phyloP scores from a whole-genome alignment of 495 filamentous ascomycete genomes.

The Xylaria scruposa region DNA sequence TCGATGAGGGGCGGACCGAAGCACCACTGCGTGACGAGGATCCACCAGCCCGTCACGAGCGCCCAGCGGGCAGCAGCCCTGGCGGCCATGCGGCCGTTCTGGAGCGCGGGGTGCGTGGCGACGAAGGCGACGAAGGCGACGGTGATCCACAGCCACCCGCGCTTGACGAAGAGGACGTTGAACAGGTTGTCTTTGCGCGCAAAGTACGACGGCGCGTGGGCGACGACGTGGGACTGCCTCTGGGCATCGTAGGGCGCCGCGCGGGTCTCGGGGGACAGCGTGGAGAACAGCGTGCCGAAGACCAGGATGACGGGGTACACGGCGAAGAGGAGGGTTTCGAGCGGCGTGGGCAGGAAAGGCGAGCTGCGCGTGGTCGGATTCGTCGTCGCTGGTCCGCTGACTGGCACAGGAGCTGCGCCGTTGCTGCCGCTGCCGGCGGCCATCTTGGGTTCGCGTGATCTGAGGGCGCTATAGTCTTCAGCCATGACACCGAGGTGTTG shows the following conservation, averaged over 20 bases:
- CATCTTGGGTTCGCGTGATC: constrained; percentile 26
- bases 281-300: constrained; percentile 79
- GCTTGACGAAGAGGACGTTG: constrained; percentile 92
- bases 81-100: constrained; percentile 43
- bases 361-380: constrained; percentile 41
- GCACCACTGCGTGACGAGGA: constrained; percentile 90
- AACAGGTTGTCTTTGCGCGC: constrained; percentile 89
- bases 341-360: constrained; percentile 65
- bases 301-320: constrained; percentile 80
- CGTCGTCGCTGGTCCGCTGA: neutral
- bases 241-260: constrained; percentile 60
- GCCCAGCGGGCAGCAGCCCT: constrained; percentile 69
- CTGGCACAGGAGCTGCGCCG: neutral
- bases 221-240: constrained; percentile 61
- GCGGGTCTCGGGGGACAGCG: constrained; percentile 74
- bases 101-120: constrained; percentile 61
- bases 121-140: constrained; percentile 69
- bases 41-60: constrained; percentile 76
- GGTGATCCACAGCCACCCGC: constrained; percentile 91
- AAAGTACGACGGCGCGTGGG: constrained; percentile 81
- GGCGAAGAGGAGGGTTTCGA: constrained; percentile 65
- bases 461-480: constrained; percentile 15
- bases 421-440: neutral
- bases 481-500: constrained; percentile 17
- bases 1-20: constrained; percentile 92